Evolutionary conservation across 2,329 filamentous ascomycete genomes (phyloP).

Genomic region (Raffaelea albimanens): DNA sequence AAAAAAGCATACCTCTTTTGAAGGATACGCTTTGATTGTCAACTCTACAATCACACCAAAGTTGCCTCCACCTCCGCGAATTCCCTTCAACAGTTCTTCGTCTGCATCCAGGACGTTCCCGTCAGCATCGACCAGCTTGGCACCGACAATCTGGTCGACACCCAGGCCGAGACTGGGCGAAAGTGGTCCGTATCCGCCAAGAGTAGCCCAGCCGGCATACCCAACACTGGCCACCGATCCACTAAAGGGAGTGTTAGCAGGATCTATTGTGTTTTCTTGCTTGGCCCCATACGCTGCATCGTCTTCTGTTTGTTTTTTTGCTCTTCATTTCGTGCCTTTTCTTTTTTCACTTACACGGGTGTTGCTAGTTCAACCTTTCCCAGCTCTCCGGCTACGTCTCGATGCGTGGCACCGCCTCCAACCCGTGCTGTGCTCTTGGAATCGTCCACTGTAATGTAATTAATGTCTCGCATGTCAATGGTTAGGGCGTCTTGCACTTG

Average conservation of each 20-base stretch:
- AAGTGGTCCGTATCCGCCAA: slow-evolving; percentile 25
- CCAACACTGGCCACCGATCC: slow-evolving; percentile 16
- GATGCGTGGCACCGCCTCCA: slow-evolving; percentile 11
- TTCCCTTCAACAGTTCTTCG: slow-evolving; percentile 17
- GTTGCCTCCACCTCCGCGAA: slow-evolving; percentile 19
- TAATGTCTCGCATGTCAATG: too few relatives aligned
- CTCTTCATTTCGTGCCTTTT: too few relatives aligned
- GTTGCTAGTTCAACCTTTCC: slow-evolving; percentile 10
- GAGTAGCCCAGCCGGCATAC: slow-evolving; percentile 24
- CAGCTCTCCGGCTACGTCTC: slow-evolving; percentile 9
- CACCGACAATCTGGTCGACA: slow-evolving; percentile 26
- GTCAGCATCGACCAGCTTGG: slow-evolving; percentile 17
- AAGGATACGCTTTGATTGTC: slow-evolving; percentile 17
- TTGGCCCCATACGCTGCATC: too few relatives aligned
- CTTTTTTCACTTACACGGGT: slow-evolving; percentile 5
- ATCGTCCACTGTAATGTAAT: neutral
- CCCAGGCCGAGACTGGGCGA: slow-evolving; percentile 21
- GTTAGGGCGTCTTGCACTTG: too few relatives aligned
- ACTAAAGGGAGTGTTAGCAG: too few relatives aligned
- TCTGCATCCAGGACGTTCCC: slow-evolving; percentile 19
- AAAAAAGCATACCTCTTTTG: slow-evolving; percentile 5
- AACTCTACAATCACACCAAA: slow-evolving; percentile 19
- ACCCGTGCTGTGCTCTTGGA: slow-evolving; percentile 9
- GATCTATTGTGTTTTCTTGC: too few relatives aligned
- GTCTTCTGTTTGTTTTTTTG: too few relatives aligned